Evolutionary conservation across 148 eudicot genomes (phyloP).

Genomic region (Vaccinium darrowii): DNA sequence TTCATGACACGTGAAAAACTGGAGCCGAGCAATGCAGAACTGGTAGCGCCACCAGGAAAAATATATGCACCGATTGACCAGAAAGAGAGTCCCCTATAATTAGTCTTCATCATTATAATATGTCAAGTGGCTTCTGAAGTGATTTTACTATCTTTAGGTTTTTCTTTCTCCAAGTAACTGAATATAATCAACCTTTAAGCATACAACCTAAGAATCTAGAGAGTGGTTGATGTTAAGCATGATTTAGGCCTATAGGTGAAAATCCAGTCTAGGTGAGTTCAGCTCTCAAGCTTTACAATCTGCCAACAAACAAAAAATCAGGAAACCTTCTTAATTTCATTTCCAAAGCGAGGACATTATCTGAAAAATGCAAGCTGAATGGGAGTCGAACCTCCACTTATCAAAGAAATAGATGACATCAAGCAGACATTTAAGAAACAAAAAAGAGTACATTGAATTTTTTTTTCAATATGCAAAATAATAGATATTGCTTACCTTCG

Average conservation of each 20-base stretch:
- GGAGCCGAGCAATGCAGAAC: not conserved
- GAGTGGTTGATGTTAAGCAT: too few species aligned
- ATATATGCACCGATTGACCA: not conserved
- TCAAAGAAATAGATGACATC: not conserved
- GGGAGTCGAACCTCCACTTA: not conserved
- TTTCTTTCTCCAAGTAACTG: not conserved
- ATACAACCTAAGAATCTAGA: not conserved
- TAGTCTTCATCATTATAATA: not conserved
- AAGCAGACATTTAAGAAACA: not conserved
- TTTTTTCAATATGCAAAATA: not conserved
- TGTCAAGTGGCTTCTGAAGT: not conserved
- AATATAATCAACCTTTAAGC: constrained; percentile 1
- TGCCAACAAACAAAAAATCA: not conserved
- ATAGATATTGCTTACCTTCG: constrained; percentile 52
- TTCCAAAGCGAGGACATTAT: not conserved
- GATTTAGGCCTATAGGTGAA: not conserved
- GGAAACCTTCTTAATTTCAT: not conserved
- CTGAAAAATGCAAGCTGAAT: not conserved
- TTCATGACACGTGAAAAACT: not conserved
- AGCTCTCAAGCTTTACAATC: constrained; percentile 7
- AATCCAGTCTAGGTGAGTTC: constrained; percentile 1
- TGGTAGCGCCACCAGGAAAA: not conserved
- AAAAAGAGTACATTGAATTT: not conserved
- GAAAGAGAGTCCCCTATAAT: not conserved
- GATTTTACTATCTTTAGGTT: not conserved